Evolutionary conservation across 75 land plant species (phyloP).

Genomic region (Gnetum montanum): DNA sequence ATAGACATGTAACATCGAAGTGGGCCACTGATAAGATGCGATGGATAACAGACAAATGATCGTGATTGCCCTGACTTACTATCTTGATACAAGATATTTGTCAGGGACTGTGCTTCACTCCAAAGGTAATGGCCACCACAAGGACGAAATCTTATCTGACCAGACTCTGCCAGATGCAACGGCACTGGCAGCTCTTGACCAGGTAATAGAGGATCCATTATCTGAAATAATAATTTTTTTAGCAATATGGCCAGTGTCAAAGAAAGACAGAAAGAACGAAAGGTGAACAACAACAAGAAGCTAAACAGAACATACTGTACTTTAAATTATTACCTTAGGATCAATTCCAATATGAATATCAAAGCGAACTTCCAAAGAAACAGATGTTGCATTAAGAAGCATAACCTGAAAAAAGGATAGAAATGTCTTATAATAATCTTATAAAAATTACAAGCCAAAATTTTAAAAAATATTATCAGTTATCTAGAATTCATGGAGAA

Average conservation of each 20-base stretch:
- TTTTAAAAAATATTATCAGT: too few species aligned
- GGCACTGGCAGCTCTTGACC: slow-evolving; percentile 89
- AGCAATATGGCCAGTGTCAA: neutral
- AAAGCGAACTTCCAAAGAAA: slow-evolving; percentile 85
- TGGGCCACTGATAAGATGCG: slow-evolving; percentile 60
- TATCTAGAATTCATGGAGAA: too few species aligned
- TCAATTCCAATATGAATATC: slow-evolving; percentile 92
- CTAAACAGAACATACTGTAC: too few species aligned
- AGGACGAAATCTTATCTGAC: slow-evolving; percentile 87
- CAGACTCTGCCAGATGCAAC: slow-evolving; percentile 89
- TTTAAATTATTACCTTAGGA: slow-evolving; percentile 67
- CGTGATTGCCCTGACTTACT: slow-evolving; percentile 36
- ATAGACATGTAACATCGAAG: slow-evolving; percentile 86
- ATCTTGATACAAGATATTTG: slow-evolving; percentile 48
- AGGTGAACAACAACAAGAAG: neutral
- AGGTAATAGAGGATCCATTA: slow-evolving; percentile 82
- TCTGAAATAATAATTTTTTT: slow-evolving; percentile 36
- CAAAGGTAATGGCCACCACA: slow-evolving; percentile 58
- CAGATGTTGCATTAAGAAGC: slow-evolving; percentile 65
- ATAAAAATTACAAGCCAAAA: neutral
- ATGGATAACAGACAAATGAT: slow-evolving; percentile 85
- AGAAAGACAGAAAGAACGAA: neutral
- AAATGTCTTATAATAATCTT: too few species aligned
- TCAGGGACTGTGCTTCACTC: slow-evolving; percentile 83
- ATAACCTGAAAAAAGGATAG: slow-evolving; percentile 48